Evolutionary conservation across 2,329 filamentous ascomycete genomes (phyloP).

Genomic region (Penicillium vulpinum): DNA sequence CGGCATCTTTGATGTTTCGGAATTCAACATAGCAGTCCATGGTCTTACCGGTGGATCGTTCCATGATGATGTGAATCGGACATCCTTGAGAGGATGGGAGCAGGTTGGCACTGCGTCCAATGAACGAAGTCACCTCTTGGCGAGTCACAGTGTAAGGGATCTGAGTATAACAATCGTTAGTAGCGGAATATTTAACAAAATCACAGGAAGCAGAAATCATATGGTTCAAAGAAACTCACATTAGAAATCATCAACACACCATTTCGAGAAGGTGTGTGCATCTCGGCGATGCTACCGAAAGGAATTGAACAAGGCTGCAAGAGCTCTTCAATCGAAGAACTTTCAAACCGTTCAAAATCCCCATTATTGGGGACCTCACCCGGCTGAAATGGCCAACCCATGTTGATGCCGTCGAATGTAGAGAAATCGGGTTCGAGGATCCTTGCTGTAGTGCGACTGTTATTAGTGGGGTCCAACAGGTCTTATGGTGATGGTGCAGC

Average conservation of each 20-base stretch:
- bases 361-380: neutral
- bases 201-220: neutral
- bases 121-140: conserved; percentile 50
- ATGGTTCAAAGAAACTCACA: neutral
- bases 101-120: conserved; percentile 46
- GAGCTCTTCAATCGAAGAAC: neutral
- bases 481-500: neutral
- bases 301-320: neutral
- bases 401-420: neutral
- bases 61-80: conserved; percentile 59
- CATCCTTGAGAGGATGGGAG: conserved; percentile 41
- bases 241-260: conserved; percentile 6
- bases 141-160: conserved; percentile 55
- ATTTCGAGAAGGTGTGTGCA: neutral
- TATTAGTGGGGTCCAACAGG: neutral
- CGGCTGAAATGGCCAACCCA: neutral
- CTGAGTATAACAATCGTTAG: conserved; percentile 19
- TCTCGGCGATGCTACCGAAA: neutral
- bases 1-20: conserved; percentile 38
- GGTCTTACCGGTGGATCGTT: conserved; percentile 58
- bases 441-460: neutral
- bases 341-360: neutral
- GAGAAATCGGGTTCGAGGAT: accelerated
- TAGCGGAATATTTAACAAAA: neutral
- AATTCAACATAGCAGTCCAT: conserved; percentile 57